A percentile compares a stretch with the other conserved stretches of the same genome.
Conservation (phyloP, 2,329 filamentous ascomycete species). For the Monosporascus sp. region DNA sequence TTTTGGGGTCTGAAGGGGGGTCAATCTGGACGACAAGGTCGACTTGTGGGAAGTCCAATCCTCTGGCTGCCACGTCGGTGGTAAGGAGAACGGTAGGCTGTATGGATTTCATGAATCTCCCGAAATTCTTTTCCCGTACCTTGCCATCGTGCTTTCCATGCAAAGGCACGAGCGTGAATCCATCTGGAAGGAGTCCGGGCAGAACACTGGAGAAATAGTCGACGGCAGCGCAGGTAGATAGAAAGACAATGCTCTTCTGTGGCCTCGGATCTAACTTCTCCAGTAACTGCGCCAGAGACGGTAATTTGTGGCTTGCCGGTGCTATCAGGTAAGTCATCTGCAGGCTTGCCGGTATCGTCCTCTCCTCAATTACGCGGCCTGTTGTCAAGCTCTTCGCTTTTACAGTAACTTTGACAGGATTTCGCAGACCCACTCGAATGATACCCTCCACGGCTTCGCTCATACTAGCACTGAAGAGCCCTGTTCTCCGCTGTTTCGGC, state of each 20-base stretch:
- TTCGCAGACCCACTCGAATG: constrained; percentile 83
- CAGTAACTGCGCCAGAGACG: constrained; percentile 66
- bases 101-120: constrained; percentile 68
- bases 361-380: constrained; percentile 67
- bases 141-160: constrained; percentile 90
- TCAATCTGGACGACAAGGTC: constrained; percentile 90
- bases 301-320: constrained; percentile 74
- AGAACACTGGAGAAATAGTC: constrained; percentile 88
- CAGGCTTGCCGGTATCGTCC: constrained; percentile 85
- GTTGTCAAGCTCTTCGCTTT: constrained; percentile 73
- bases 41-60: constrained; percentile 86
- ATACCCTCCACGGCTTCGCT: constrained; percentile 92
- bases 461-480: constrained; percentile 92
- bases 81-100: constrained; percentile 79
- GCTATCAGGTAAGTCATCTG: constrained; percentile 80
- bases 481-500: constrained; percentile 89
- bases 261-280: constrained; percentile 65
- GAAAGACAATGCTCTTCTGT: constrained; percentile 82
- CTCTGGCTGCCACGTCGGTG: constrained; percentile 86
- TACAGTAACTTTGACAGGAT: constrained; percentile 91
- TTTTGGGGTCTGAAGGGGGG: constrained; percentile 78
- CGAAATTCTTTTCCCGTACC: constrained; percentile 83
- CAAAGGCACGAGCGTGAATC: constrained; percentile 69
- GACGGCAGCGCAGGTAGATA: constrained; percentile 90
- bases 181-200: constrained; percentile 62